Percentiles rank a stretch among this genome's conserved stretches.
These are phyloP conservation scores for Metarhizium anisopliae DNA, from an alignment of 2,329 filamentous ascomycete genomes.

Conservation along the genomic window DNA sequence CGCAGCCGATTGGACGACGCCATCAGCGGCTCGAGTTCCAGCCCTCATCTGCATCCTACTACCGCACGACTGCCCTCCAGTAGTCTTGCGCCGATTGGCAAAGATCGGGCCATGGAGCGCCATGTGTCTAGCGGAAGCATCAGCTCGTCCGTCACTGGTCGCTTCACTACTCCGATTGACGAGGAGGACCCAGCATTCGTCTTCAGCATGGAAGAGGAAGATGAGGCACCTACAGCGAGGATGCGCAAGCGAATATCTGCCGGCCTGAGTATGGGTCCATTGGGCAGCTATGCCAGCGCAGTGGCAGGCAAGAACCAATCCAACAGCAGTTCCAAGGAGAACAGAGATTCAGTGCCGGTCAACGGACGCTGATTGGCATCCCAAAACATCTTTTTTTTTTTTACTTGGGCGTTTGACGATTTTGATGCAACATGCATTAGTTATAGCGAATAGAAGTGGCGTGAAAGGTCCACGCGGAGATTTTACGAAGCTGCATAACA, in stretches of 20 bases:
- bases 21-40: constrained; percentile 17
- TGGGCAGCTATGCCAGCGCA: constrained; percentile 33
- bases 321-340: constrained; percentile 19
- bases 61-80: constrained; percentile 31
- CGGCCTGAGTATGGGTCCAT: constrained; percentile 28
- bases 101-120: constrained; percentile 39
- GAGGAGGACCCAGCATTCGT: constrained; percentile 57
- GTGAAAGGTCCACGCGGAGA: not conserved
- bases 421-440: not conserved
- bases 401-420: not conserved
- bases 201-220: constrained; percentile 57
- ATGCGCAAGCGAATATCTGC: constrained; percentile 41
- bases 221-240: constrained; percentile 38
- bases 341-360: constrained; percentile 19
- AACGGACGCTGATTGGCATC: constrained; percentile 20
- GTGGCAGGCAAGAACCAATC: constrained; percentile 18
- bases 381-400: not conserved
- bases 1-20: constrained; percentile 44
- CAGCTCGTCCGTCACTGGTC: constrained; percentile 42
- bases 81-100: constrained; percentile 28
- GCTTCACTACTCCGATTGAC: constrained; percentile 56
- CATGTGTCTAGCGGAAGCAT: constrained; percentile 53
- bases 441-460: constrained; percentile 1
- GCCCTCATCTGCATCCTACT: constrained; percentile 43
- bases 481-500: constrained; percentile 1